Evolutionary conservation across 148 eudicot species (phyloP).

Genomic region (Vaccinium macrocarpon): DNA sequence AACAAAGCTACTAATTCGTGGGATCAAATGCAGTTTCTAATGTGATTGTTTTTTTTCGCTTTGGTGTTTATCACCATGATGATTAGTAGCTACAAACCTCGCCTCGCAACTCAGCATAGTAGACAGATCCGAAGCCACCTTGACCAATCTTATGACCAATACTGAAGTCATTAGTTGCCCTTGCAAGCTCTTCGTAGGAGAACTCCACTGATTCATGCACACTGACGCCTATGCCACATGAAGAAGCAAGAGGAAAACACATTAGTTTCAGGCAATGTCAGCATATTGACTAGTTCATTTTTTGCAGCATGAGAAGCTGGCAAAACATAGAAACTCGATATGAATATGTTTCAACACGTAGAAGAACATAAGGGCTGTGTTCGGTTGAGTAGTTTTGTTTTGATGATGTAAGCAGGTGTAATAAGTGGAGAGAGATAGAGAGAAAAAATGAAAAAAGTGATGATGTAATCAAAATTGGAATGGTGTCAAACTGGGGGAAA

Average conservation of each 20-base stretch:
- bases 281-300: neutral
- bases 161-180: slow-evolving; percentile 45
- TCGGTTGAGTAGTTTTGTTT: no score
- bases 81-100: slow-evolving; percentile 36
- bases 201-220: slow-evolving; percentile 61
- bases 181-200: slow-evolving; percentile 52
- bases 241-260: slow-evolving; percentile 42
- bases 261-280: slow-evolving; percentile 25
- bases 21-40: neutral
- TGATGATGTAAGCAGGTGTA: no score
- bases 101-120: slow-evolving; percentile 58
- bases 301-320: no score
- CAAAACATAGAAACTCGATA: no score
- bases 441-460: no score
- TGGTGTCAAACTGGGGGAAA: no score
- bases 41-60: neutral
- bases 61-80: neutral
- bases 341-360: no score
- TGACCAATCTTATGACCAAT: slow-evolving; percentile 39
- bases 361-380: no score
- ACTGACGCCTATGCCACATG: slow-evolving; percentile 33
- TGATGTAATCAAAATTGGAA: no score
- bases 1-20: neutral
- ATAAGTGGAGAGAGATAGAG: no score
- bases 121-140: slow-evolving; percentile 71